Conservation (phyloP, 345 rosid species). For the Populus alba region DNA sequence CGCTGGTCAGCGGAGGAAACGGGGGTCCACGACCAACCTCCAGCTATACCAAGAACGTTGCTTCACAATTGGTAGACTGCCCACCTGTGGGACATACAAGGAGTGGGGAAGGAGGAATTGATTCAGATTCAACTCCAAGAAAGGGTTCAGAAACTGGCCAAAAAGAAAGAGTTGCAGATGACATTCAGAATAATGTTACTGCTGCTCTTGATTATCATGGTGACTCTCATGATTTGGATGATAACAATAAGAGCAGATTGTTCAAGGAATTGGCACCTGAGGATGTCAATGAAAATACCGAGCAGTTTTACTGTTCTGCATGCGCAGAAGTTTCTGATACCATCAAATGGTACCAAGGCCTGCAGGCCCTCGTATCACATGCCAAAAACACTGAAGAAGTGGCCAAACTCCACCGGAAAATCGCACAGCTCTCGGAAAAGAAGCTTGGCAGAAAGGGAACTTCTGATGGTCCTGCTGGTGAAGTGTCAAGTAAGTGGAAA, state of each 20-base stretch:
- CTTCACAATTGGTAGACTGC: slow-evolving; percentile 29
- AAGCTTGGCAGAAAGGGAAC: slow-evolving; percentile 54
- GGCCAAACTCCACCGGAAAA: slow-evolving; percentile 67
- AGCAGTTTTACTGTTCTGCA: slow-evolving; percentile 89
- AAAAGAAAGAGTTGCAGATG: slow-evolving; percentile 13
- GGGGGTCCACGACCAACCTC: slow-evolving; percentile 32
- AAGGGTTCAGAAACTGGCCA: slow-evolving; percentile 27
- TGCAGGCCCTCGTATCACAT: slow-evolving; percentile 70
- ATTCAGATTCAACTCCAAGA: slow-evolving; percentile 31
- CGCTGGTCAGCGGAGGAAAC: slow-evolving; percentile 47
- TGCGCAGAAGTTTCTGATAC: slow-evolving; percentile 78
- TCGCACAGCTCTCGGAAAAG: slow-evolving; percentile 58
- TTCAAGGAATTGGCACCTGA: slow-evolving; percentile 49
- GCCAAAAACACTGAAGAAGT: slow-evolving; percentile 65
- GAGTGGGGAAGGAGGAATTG: slow-evolving; percentile 26
- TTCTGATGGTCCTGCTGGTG: slow-evolving; percentile 51
- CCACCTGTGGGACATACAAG: slow-evolving; percentile 67
- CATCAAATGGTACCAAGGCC: slow-evolving; percentile 67
- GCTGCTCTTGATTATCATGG: slow-evolving; percentile 20
- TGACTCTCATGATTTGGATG: slow-evolving; percentile 33
- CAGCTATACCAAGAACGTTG: slow-evolving; percentile 30
- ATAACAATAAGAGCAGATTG: slow-evolving; percentile 48
- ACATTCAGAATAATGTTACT: background rate
- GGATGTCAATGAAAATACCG: slow-evolving; percentile 54
- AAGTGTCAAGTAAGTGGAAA: slow-evolving; percentile 63